Conservation (phyloP, 1,139 yeast species). For the Cylindricascospora bacillispora region DNA sequence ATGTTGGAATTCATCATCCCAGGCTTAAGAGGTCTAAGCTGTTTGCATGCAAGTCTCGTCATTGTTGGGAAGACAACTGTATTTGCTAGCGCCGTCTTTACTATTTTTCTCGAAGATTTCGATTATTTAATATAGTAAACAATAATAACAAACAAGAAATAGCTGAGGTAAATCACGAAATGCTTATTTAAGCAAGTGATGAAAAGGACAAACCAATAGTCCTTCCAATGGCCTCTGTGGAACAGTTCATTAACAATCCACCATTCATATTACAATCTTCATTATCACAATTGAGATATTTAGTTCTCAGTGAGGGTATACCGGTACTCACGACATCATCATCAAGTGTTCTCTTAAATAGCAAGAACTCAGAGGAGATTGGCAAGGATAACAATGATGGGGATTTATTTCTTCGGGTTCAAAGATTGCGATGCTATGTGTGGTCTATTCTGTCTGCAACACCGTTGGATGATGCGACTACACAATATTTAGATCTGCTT, state of each 20-base stretch:
- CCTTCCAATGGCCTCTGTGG: too few relatives aligned
- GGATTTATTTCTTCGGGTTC: slow-evolving; percentile 8
- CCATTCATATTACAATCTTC: slow-evolving; percentile 47
- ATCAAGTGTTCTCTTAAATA: not conserved
- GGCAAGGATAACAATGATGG: not conserved
- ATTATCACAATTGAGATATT: slow-evolving; percentile 67
- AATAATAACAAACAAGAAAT: too few relatives aligned
- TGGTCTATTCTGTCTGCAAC: slow-evolving; percentile 72
- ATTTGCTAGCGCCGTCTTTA: too few relatives aligned
- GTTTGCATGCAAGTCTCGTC: too few relatives aligned
- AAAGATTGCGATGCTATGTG: slow-evolving; percentile 63
- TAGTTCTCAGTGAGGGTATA: slow-evolving; percentile 70
- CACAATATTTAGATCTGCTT: slow-evolving; percentile 43
- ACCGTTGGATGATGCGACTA: slow-evolving; percentile 42
- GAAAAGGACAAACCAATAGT: too few relatives aligned
- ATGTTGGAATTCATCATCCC: too few relatives aligned
- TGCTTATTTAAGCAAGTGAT: too few relatives aligned
- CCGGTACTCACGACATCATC: slow-evolving; percentile 24
- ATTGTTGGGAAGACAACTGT: too few relatives aligned
- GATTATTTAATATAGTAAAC: too few relatives aligned
- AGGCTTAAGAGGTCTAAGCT: too few relatives aligned
- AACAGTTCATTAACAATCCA: slow-evolving; percentile 18
- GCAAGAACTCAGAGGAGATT: not conserved
- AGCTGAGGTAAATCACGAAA: too few relatives aligned
- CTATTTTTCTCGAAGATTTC: too few relatives aligned